Evolutionary conservation across 805 yeast genomes (phyloP).

Genomic region (Lachancea nothofagi): DNA sequence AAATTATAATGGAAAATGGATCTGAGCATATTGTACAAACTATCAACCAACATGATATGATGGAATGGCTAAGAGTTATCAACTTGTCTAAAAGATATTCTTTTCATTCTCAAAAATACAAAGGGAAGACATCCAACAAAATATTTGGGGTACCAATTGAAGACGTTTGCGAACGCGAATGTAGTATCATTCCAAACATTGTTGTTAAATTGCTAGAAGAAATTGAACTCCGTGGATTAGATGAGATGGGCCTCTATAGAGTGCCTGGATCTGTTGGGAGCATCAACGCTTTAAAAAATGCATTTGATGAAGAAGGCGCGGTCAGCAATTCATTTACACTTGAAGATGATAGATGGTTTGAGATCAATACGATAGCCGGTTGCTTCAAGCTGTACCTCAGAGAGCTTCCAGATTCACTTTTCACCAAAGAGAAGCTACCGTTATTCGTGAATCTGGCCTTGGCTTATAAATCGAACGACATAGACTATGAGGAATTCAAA

Average conservation of each 20-base stretch:
- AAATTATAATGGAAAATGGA: conserved; percentile 40
- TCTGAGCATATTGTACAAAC: conserved; percentile 67
- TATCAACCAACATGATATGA: conserved; percentile 50
- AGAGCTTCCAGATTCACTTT: conserved; percentile 79
- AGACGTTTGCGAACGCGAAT: conserved; percentile 69
- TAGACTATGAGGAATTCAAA: conserved; percentile 24
- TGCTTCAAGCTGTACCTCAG: conserved; percentile 78
- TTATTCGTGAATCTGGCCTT: conserved; percentile 41
- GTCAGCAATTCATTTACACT: conserved; percentile 40
- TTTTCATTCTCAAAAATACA: conserved; percentile 37
- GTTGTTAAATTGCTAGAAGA: conserved; percentile 62
- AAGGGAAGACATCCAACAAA: conserved; percentile 39
- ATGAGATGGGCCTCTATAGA: conserved; percentile 87
- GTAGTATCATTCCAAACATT: conserved; percentile 55
- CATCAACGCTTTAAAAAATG: conserved; percentile 46
- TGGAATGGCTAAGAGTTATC: conserved; percentile 61
- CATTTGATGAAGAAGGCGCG: conserved; percentile 46
- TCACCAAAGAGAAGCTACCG: conserved; percentile 61
- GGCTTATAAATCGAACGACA: conserved; percentile 18
- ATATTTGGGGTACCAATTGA: conserved; percentile 86
- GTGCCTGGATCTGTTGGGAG: conserved; percentile 59
- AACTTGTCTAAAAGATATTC: conserved; percentile 38
- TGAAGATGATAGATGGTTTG: conserved; percentile 60
- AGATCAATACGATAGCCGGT: conserved; percentile 82
- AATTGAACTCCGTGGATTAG: conserved; percentile 80